A percentile compares a stretch with the other conserved stretches of the same genome.
These are phyloP conservation scores for Phytophthora kernoviae DNA, from an alignment of 352 stramenopile species.

Conservation along the genomic window DNA sequence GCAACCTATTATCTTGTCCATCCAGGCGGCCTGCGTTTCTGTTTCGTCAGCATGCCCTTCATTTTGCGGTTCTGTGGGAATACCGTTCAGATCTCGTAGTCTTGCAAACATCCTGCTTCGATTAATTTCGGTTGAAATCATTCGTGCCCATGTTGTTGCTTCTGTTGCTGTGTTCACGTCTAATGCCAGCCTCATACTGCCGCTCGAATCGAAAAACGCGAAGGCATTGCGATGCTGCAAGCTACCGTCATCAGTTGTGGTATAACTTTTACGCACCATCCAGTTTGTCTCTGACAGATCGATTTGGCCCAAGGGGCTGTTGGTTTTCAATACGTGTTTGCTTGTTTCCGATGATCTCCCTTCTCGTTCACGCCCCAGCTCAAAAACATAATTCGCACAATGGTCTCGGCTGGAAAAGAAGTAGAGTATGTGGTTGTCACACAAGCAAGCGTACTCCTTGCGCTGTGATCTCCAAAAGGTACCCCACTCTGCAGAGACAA, in stretches of 20 bases:
- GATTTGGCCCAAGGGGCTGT: slow-evolving; percentile 44
- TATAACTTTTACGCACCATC: slow-evolving; percentile 45
- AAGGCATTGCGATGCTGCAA: slow-evolving; percentile 53
- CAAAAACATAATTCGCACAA: slow-evolving; percentile 66
- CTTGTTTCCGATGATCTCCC: slow-evolving; percentile 29
- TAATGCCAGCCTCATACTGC: slow-evolving; percentile 52
- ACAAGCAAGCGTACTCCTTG: slow-evolving; percentile 65
- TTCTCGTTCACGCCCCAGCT: slow-evolving; percentile 35
- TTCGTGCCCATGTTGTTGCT: slow-evolving; percentile 43
- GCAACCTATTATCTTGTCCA: slow-evolving; percentile 13
- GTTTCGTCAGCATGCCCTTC: neutral
- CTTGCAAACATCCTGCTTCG: slow-evolving; percentile 32
- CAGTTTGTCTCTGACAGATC: slow-evolving; percentile 51
- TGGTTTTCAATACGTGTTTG: slow-evolving; percentile 52
- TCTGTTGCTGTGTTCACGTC: slow-evolving; percentile 52
- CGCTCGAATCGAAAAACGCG: slow-evolving; percentile 60
- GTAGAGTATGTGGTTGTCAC: slow-evolving; percentile 55
- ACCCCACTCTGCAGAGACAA: slow-evolving; percentile 65
- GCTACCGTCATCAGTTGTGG: slow-evolving; percentile 29
- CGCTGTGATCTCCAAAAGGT: slow-evolving; percentile 69
- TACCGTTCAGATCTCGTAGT: slow-evolving; percentile 25
- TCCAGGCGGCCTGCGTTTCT: slow-evolving; percentile 15
- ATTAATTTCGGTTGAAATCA: slow-evolving; percentile 51
- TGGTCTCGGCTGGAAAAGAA: slow-evolving; percentile 57
- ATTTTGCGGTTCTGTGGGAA: neutral